phyloP scores from a whole-genome alignment of 163 green algal genomes.

The Coccomyxa subellipsoidea region DNA sequence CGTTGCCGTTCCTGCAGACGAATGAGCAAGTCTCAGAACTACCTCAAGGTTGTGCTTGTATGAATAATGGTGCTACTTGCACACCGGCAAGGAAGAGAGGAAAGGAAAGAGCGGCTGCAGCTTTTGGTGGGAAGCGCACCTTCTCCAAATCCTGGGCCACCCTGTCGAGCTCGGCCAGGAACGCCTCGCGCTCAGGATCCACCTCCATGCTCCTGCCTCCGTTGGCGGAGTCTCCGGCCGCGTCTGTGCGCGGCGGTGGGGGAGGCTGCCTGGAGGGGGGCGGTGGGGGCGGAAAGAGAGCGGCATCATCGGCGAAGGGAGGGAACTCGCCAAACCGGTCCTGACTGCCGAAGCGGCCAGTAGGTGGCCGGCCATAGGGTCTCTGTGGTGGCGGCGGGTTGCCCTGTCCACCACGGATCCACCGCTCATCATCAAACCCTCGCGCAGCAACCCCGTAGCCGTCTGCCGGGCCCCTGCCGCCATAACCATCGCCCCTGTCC shows the following conservation, averaged over 20 bases:
- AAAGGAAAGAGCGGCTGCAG: no score
- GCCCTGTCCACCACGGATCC: background rate
- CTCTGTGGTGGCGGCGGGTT: background rate
- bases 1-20: constrained; percentile 4
- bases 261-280: background rate
- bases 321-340: constrained; percentile 19
- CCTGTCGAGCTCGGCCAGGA: constrained; percentile 63
- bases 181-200: constrained; percentile 59
- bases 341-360: background rate
- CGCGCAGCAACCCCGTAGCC: background rate
- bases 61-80: no score
- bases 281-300: constrained; percentile 14
- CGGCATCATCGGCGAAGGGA: constrained; percentile 19
- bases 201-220: constrained; percentile 5
- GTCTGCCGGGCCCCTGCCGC: background rate
- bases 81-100: no score
- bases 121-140: constrained; percentile 17
- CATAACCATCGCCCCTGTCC: background rate
- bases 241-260: constrained; percentile 18
- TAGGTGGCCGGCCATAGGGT: background rate
- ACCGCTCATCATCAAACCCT: background rate
- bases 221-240: background rate
- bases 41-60: no score
- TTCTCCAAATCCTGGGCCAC: constrained; percentile 54
- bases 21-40: background rate